Percentiles rank a stretch among this genome's conserved stretches.
These are phyloP conservation scores for Afroboletus lepidellus DNA, from an alignment of 1,284 basidiomycete genomes.

Conservation along the genomic window DNA sequence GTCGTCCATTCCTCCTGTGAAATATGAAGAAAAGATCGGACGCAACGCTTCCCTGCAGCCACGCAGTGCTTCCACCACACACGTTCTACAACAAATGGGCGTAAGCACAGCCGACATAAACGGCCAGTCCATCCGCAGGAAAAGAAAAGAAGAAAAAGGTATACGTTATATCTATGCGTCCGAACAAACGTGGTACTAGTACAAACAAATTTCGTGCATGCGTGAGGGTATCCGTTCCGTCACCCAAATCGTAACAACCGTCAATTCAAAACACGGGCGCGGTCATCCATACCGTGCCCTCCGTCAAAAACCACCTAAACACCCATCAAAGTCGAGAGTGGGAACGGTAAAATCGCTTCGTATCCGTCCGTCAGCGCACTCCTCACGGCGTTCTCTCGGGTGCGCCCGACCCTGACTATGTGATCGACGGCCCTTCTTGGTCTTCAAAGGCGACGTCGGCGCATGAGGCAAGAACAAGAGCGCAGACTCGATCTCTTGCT, in stretches of 20 bases:
- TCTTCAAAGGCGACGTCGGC: constrained; percentile 23
- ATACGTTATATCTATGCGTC: constrained; percentile 18
- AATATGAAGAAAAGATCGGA: constrained; percentile 3
- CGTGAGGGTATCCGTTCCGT: constrained; percentile 31
- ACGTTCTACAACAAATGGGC: neutral
- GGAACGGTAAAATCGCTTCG: constrained; percentile 30
- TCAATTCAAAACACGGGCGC: constrained; percentile 5
- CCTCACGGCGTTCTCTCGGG: constrained; percentile 14
- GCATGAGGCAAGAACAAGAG: constrained; percentile 43
- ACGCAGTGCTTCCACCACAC: neutral
- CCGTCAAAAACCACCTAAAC: constrained; percentile 47
- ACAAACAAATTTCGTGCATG: constrained; percentile 20
- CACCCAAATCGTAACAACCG: constrained; percentile 6
- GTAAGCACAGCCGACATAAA: neutral
- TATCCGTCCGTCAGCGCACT: constrained; percentile 27
- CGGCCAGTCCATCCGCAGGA: neutral
- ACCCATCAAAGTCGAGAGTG: constrained; percentile 40
- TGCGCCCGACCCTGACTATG: constrained; percentile 9
- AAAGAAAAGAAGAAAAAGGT: neutral
- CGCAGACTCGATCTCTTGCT: constrained; percentile 33
- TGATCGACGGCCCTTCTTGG: constrained; percentile 18
- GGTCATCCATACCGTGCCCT: constrained; percentile 10
- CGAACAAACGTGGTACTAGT: constrained; percentile 23
- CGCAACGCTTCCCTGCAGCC: too few relatives aligned
- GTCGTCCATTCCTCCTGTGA: constrained; percentile 4